These are phyloP conservation scores for Dendryphion nanum DNA, from an alignment of 2,329 filamentous ascomycete genomes.

Conservation along the genomic window DNA sequence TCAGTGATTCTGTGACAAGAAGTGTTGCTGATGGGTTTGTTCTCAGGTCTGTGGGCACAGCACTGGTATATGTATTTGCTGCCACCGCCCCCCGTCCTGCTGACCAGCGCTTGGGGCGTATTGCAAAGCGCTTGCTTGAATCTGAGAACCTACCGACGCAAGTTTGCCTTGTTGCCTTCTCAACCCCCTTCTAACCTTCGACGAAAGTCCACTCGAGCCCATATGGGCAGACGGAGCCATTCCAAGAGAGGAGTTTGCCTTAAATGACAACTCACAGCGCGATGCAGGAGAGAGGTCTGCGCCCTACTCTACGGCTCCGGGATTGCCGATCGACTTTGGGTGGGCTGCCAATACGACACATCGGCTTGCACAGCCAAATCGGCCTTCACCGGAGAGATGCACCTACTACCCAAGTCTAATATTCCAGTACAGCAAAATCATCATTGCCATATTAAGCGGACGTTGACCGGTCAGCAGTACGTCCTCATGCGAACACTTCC, in stretches of 20 bases:
- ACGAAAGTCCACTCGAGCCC: conserved; percentile 9
- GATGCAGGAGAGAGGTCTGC: conserved; percentile 9
- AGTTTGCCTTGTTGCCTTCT: conserved; percentile 19
- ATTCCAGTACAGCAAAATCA: no score
- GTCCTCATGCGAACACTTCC: no score
- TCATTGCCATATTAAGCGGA: no score
- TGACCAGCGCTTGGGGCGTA: not conserved
- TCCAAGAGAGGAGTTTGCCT: not conserved
- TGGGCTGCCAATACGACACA: conserved; percentile 12
- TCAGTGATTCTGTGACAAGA: conserved; percentile 5
- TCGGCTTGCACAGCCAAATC: conserved; percentile 3
- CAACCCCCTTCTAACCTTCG: conserved; percentile 4
- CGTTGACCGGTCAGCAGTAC: not conserved
- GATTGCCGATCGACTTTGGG: conserved; percentile 11
- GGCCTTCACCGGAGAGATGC: conserved; percentile 20
- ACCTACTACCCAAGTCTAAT: conserved; percentile 1
- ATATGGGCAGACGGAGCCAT: conserved; percentile 11
- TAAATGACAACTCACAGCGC: conserved; percentile 9
- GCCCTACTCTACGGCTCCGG: conserved; percentile 4
- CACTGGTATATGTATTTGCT: no score
- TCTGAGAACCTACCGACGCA: conserved; percentile 11
- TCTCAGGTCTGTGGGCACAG: not conserved
- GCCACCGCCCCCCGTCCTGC: not conserved
- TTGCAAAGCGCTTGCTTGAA: no score
- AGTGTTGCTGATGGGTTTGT: not conserved